These are phyloP conservation scores for Rhinocladiella similis DNA, from an alignment of 2,329 filamentous ascomycete genomes.

Conservation along the genomic window DNA sequence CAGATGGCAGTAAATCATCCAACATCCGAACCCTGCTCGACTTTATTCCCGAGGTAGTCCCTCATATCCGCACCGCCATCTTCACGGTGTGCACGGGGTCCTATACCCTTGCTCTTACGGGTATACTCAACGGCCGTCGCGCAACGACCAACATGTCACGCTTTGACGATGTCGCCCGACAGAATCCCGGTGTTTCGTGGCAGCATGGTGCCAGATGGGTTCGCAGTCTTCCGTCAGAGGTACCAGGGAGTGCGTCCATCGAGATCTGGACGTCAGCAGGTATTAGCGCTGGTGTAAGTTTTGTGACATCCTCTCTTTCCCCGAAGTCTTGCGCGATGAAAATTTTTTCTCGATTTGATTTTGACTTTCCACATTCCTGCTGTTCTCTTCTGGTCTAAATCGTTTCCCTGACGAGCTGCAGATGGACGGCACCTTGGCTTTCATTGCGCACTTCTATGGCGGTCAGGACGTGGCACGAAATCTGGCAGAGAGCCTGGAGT, in stretches of 20 bases:
- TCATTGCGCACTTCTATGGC: conserved; percentile 56
- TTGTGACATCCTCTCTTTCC: background rate
- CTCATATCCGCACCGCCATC: conserved; percentile 22
- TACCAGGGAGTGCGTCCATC: conserved; percentile 2
- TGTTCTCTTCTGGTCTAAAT: no score
- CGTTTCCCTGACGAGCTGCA: background rate
- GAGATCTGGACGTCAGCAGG: conserved; percentile 65
- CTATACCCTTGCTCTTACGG: conserved; percentile 58
- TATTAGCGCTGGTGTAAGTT: conserved; percentile 53
- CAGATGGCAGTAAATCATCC: conserved; percentile 15
- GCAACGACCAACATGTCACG: conserved; percentile 68
- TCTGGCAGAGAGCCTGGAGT: conserved; percentile 58
- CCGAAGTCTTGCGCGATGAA: background rate
- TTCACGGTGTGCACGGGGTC: conserved; percentile 69
- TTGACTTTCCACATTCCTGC: no score
- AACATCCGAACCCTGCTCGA: conserved; percentile 22
- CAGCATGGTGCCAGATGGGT: conserved; percentile 64
- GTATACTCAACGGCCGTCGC: conserved; percentile 58
- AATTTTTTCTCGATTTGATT: background rate
- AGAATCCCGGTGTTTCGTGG: conserved; percentile 59
- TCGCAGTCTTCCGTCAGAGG: conserved; percentile 22
- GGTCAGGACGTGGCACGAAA: conserved; percentile 46
- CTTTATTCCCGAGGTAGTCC: conserved; percentile 16
- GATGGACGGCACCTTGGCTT: conserved; percentile 62
- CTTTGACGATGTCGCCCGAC: conserved; percentile 51